phyloP scores from a whole-genome alignment of 2,329 filamentous ascomycete genomes.

The Ophiostoma tasmaniense region DNA sequence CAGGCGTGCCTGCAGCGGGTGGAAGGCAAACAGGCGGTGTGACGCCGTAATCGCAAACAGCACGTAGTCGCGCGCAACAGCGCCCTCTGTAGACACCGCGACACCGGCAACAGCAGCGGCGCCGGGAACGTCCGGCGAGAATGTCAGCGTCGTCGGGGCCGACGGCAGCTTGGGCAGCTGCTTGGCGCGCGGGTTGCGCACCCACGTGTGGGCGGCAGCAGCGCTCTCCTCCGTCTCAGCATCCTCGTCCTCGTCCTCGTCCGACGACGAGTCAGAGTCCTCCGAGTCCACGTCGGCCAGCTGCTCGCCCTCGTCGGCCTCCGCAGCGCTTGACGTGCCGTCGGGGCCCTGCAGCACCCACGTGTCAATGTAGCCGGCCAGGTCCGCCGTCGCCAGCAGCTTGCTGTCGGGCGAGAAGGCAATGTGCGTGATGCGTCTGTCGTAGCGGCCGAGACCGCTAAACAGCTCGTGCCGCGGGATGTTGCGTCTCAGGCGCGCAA shows the following conservation, averaged over 20 bases:
- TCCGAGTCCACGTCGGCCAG: conserved; percentile 26
- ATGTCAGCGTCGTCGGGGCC: conserved; percentile 59
- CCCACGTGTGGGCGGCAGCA: conserved; percentile 46
- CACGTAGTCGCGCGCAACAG: conserved; percentile 38
- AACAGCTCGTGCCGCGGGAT: conserved; percentile 48
- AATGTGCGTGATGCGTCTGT: conserved; percentile 63
- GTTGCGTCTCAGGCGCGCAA: conserved; percentile 37
- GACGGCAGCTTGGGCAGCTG: conserved; percentile 61
- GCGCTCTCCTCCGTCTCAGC: conserved; percentile 7
- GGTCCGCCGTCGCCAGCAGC: conserved; percentile 69
- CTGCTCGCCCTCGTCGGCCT: conserved; percentile 21
- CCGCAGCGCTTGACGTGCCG: conserved; percentile 29
- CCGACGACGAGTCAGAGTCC: conserved; percentile 23
- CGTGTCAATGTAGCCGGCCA: conserved; percentile 78
- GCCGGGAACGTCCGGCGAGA: conserved; percentile 44
- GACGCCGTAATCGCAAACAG: conserved; percentile 47
- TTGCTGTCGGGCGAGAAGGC: conserved; percentile 74
- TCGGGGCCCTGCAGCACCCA: conserved; percentile 63
- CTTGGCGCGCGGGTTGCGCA: conserved; percentile 59
- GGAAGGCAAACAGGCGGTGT: conserved; percentile 66
- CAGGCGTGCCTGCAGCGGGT: conserved; percentile 66
- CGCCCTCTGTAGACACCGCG: conserved; percentile 9
- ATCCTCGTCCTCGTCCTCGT: conserved; percentile 44
- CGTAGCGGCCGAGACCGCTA: conserved; percentile 65
- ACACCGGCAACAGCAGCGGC: conserved; percentile 12